Evolutionary conservation across 177 flowering plant species (phyloP).

Genomic region (Vitis hybrid): DNA sequence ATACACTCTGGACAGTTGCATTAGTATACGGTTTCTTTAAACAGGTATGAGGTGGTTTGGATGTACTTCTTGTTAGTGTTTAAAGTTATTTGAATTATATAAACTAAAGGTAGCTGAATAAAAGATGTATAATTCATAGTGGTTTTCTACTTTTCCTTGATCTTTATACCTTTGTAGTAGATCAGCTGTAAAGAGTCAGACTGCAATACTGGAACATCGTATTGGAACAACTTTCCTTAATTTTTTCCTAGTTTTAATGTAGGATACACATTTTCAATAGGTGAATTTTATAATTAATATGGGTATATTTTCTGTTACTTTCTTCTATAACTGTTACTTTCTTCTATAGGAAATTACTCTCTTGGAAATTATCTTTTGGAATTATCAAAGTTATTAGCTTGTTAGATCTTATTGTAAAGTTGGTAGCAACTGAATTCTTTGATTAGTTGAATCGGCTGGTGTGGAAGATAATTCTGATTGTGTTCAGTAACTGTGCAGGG

Average conservation of each 20-base stretch:
- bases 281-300: too few relatives aligned
- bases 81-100: background rate
- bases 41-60: constrained; percentile 56
- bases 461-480: background rate
- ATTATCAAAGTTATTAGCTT: background rate
- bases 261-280: background rate
- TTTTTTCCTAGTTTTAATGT: background rate
- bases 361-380: background rate
- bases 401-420: background rate
- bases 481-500: background rate
- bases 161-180: background rate
- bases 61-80: background rate
- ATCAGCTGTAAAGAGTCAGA: background rate
- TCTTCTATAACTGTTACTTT: background rate
- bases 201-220: background rate
- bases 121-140: background rate
- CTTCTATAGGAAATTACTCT: background rate
- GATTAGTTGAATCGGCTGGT: background rate
- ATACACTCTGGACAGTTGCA: constrained; percentile 91
- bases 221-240: background rate
- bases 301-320: background rate
- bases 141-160: background rate
- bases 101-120: background rate
- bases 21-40: constrained; percentile 93
- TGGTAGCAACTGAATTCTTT: background rate